Base-by-base conservation (phyloP, 371 early-diverging fungal species). In the Capillidium heterosporum region DNA sequence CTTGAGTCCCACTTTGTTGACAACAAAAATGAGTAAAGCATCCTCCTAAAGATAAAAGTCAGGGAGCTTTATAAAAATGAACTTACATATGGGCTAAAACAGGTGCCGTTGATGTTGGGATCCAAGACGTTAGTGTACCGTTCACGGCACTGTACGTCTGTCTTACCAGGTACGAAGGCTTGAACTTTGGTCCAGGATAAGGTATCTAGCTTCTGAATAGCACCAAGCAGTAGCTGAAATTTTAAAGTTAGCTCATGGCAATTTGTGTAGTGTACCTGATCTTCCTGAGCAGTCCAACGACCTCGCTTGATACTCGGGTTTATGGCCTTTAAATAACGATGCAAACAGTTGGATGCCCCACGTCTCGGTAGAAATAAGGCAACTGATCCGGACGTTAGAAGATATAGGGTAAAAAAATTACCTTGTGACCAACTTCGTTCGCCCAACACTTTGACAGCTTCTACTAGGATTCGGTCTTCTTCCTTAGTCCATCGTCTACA, bases 61-160 rank as follows among this genome's bases (percentile, higher is more conserved):
- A 19, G 17, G 47, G 17, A 32, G 27, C 17, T n/a, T n/a, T 41
- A 21, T 5, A 28, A 39, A 23, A 49, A 1, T 21, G 19, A 46
- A 26, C 21, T 48, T 66, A 74, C 80, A 60, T 80, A 81, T 0
- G 61, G 44, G 1, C 75, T 71, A 67, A 84, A 76, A 15, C 64
- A 68, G 24, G 71, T 71, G 32, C 66, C 65, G 42, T 74, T 71
- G 31, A 89, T 59, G 0, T 62, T 63, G 2, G 89, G 87, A 40
- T 76, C 70, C 27, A 87, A 59, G 1, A 80, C 71, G 63, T 89
- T 87, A 59, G 74, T 70, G 63, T 77, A 92, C 50, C 93, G 71
- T 63, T 92, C 91, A 29, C 93, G 75, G 53, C 89, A 89, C 57
- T 92, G 89, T 55, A 83, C 78, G 62, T 91, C 91, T 1, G 88